Percentiles rank a stretch among this genome's conserved stretches.
These are phyloP conservation scores for Luzula sylvatica DNA, from an alignment of 176 grass and related monocot species.

Conservation along the genomic window DNA sequence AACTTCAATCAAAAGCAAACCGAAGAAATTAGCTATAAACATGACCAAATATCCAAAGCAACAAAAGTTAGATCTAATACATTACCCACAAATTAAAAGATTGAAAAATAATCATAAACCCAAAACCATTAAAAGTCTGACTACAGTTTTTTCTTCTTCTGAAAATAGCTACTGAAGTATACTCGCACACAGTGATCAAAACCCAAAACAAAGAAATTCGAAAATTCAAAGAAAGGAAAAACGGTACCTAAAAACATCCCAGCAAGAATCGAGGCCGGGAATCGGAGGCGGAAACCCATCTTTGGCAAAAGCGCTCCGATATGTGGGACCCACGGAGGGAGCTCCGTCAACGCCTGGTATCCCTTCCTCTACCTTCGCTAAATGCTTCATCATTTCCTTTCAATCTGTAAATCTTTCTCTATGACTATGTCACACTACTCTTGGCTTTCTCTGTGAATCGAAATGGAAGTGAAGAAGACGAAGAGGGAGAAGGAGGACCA, in stretches of 20 bases:
- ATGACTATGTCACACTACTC: not conserved
- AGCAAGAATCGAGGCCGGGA: constrained; percentile 68
- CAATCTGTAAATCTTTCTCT: constrained; percentile 9
- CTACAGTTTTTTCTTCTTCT: no score
- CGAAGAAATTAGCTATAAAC: no score
- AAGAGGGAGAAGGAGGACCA: not conserved
- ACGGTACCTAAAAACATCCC: constrained; percentile 84
- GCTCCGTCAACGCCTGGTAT: constrained; percentile 32
- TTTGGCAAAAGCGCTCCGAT: constrained; percentile 48
- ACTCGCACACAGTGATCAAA: no score
- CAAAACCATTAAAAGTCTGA: no score
- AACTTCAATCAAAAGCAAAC: no score
- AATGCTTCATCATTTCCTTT: constrained; percentile 39
- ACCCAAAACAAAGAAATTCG: no score
- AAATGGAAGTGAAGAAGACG: not conserved
- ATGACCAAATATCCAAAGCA: no score
- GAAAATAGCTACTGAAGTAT: no score
- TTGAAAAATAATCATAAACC: no score
- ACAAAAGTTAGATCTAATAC: no score
- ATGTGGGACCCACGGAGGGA: constrained; percentile 64
- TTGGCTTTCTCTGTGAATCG: not conserved
- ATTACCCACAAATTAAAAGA: no score
- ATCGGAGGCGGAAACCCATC: constrained; percentile 46
- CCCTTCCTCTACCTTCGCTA: constrained; percentile 63
- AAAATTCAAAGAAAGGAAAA: not conserved